Conservation (phyloP, 2,329 filamentous ascomycete genomes). For the Calonectria ilicicola region DNA sequence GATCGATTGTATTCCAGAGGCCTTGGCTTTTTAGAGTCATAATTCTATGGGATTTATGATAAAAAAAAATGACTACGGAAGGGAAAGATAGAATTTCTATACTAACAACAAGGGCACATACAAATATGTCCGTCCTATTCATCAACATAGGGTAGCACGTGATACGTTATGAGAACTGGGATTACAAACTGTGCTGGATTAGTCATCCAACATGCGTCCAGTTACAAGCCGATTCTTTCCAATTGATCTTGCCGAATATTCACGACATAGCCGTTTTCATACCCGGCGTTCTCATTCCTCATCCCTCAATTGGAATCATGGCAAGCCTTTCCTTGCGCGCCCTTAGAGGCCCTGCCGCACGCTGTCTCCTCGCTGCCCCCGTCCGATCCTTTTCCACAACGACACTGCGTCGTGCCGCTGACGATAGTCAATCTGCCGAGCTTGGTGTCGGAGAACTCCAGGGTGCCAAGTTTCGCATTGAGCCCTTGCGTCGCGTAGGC, state of each 20-base stretch:
- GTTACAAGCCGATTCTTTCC: background rate
- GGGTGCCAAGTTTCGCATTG: conserved; percentile 86
- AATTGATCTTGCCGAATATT: background rate
- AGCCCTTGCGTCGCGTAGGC: conserved; percentile 86
- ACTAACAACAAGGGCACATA: no score
- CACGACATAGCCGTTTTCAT: background rate
- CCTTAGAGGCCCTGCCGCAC: conserved; percentile 34
- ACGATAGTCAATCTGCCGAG: conserved; percentile 57
- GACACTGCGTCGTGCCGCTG: conserved; percentile 29
- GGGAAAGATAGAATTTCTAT: no score
- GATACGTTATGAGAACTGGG: no score
- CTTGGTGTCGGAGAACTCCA: conserved; percentile 89
- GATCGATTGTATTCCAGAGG: no score
- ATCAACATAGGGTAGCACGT: no score
- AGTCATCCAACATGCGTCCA: background rate
- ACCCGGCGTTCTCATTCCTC: background rate
- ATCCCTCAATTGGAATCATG: conserved; percentile 22
- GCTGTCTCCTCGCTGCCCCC: conserved; percentile 34
- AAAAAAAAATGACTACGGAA: no score
- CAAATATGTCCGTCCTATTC: no score
- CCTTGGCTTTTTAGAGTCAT: no score
- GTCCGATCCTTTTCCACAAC: conserved; percentile 38
- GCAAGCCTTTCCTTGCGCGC: conserved; percentile 37
- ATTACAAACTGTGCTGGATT: background rate
- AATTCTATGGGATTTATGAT: no score